Conservation (phyloP, 768 basidiomycete genomes). For the Mycena galopus region DNA sequence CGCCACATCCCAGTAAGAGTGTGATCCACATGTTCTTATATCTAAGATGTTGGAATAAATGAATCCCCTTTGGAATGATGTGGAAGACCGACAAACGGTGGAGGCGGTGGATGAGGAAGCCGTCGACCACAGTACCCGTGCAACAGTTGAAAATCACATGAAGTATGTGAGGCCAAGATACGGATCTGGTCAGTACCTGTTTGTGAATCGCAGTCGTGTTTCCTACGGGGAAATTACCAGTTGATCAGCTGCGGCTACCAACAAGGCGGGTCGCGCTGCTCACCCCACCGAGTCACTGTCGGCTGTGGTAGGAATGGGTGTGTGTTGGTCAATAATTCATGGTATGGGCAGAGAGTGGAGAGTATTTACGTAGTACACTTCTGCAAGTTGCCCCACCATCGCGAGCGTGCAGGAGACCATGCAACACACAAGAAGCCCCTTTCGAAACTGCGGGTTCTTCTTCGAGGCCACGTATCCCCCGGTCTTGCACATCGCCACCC, state of each 20-base stretch:
- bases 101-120: not conserved
- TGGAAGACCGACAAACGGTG: not conserved
- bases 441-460: not conserved
- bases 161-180: not conserved
- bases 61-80: too few relatives aligned
- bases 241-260: too few relatives aligned
- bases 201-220: not conserved
- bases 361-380: slow-evolving; percentile 1
- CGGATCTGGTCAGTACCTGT: not conserved
- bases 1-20: not conserved
- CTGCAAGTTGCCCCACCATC: not conserved
- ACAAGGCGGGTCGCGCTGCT: too few relatives aligned
- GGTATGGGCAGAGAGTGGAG: too few relatives aligned
- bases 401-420: not conserved
- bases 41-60: too few relatives aligned
- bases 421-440: slow-evolving; percentile 2
- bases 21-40: not conserved
- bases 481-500: not conserved
- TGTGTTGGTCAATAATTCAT: too few relatives aligned
- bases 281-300: slow-evolving; percentile 2
- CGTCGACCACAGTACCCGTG: not conserved
- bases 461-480: not conserved
- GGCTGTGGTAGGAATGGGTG: not conserved
- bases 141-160: not conserved
- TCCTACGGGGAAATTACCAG: too few relatives aligned